These are phyloP conservation scores for Echium plantagineum DNA, from an alignment of 257 asterid genomes.

Conservation along the genomic window DNA sequence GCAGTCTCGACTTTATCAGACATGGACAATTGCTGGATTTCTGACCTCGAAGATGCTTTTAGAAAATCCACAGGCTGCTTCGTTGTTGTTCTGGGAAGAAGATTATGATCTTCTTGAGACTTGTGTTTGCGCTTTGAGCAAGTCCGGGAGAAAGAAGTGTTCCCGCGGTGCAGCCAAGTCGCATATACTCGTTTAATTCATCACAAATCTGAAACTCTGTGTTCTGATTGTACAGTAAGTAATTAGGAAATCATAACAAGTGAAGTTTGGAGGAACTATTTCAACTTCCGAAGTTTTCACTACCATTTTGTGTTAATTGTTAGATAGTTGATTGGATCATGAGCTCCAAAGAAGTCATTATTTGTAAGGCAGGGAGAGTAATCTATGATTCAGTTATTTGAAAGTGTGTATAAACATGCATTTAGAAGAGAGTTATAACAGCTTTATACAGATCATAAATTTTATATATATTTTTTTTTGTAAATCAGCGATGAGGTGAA, in stretches of 20 bases:
- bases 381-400: not conserved
- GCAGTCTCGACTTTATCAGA: slow-evolving; percentile 72
- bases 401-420: not conserved
- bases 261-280: slow-evolving; percentile 8
- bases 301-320: slow-evolving; percentile 2
- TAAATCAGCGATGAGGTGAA: too few species aligned
- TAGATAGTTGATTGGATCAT: slow-evolving; percentile 3
- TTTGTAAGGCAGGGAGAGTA: not conserved
- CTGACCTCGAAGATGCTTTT: slow-evolving; percentile 73
- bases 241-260: slow-evolving; percentile 6
- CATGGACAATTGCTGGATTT: slow-evolving; percentile 88
- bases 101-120: slow-evolving; percentile 78
- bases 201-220: not conserved
- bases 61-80: slow-evolving; percentile 59
- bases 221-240: slow-evolving; percentile 3
- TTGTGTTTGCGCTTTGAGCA: slow-evolving; percentile 62
- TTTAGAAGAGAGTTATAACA: not conserved
- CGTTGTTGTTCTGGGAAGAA: slow-evolving; percentile 71
- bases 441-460: slow-evolving; percentile 10
- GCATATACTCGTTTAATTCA: slow-evolving; percentile 53
- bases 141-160: slow-evolving; percentile 56
- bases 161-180: slow-evolving; percentile 72
- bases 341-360: not conserved
- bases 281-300: not conserved
- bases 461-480: too few species aligned